phyloP scores from a whole-genome alignment of 176 grass and related monocot species.

The Coix lacrymajobi region DNA sequence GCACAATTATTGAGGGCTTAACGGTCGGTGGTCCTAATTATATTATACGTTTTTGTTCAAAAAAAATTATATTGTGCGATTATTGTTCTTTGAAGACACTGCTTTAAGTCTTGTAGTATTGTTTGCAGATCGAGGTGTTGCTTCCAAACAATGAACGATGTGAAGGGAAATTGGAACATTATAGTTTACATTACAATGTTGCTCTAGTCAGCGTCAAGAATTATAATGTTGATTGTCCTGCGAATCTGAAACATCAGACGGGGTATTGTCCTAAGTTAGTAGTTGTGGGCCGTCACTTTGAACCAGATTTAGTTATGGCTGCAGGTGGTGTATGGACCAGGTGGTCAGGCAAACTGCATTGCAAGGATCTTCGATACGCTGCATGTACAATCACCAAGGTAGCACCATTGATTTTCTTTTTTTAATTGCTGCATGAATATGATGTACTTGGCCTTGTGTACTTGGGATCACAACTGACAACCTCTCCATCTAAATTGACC shows the following conservation, averaged over 20 bases:
- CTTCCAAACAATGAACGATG: neutral
- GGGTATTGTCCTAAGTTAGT: neutral
- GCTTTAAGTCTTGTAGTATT: neutral
- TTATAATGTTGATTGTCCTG: neutral
- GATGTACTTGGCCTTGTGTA: neutral
- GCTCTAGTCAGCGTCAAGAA: neutral
- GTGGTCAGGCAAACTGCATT: neutral
- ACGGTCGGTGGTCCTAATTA: neutral
- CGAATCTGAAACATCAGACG: neutral
- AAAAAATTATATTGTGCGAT: neutral
- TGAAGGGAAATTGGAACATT: neutral
- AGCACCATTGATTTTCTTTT: neutral
- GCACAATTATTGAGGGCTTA: neutral
- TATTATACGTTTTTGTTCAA: too few relatives aligned
- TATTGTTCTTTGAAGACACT: neutral
- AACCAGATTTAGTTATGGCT: neutral
- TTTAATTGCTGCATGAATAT: neutral
- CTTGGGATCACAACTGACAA: neutral
- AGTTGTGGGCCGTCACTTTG: neutral
- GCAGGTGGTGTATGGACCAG: neutral
- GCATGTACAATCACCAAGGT: neutral
- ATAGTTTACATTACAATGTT: neutral
- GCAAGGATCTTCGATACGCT: neutral
- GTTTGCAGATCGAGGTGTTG: slow-evolving; percentile 3
- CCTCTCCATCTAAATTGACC: neutral